A percentile compares a stretch with the other conserved stretches of the same genome.
Conservation (phyloP, 2,329 filamentous ascomycete genomes). For the Pyricularia sp. region DNA sequence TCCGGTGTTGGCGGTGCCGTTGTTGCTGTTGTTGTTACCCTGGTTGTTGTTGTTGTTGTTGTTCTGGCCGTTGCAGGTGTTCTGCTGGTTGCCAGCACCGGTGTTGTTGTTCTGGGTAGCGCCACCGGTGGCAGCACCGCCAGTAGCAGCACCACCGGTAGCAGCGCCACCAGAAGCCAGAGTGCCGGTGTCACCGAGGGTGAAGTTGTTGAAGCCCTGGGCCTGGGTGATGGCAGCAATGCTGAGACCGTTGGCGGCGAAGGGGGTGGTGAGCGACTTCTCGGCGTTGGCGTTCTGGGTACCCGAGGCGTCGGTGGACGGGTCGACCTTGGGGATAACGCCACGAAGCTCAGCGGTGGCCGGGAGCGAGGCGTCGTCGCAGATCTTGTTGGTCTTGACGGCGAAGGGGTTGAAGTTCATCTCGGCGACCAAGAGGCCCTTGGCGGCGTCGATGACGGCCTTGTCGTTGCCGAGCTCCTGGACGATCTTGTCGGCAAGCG, state of each 20-base stretch:
- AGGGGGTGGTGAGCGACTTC: conserved; percentile 36
- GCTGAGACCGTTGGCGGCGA: conserved; percentile 47
- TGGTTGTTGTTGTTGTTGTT: background rate
- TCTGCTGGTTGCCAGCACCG: background rate
- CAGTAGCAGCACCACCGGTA: background rate
- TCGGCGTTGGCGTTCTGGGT: conserved; percentile 47
- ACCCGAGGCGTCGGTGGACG: conserved; percentile 42
- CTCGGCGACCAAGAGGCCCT: conserved; percentile 38
- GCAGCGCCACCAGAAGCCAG: background rate
- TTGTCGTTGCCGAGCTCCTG: conserved; percentile 43
- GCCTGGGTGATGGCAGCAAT: conserved; percentile 50
- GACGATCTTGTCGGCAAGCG: conserved; percentile 52
- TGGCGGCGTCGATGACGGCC: conserved; percentile 46
- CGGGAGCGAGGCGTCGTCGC: conserved; percentile 49
- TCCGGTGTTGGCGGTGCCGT: background rate
- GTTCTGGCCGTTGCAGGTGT: background rate
- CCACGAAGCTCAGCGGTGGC: conserved; percentile 47
- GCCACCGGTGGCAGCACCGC: too few relatives aligned
- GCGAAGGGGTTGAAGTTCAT: conserved; percentile 62
- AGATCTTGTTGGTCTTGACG: conserved; percentile 47
- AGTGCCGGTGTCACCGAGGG: conserved; percentile 11
- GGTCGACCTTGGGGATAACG: conserved; percentile 55
- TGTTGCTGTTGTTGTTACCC: background rate
- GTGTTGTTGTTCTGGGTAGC: background rate
- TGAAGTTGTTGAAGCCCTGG: conserved; percentile 52